Percentiles rank a stretch among this genome's conserved stretches.
These are phyloP conservation scores for Mycena rosella DNA, from an alignment of 768 basidiomycete species.

Conservation along the genomic window DNA sequence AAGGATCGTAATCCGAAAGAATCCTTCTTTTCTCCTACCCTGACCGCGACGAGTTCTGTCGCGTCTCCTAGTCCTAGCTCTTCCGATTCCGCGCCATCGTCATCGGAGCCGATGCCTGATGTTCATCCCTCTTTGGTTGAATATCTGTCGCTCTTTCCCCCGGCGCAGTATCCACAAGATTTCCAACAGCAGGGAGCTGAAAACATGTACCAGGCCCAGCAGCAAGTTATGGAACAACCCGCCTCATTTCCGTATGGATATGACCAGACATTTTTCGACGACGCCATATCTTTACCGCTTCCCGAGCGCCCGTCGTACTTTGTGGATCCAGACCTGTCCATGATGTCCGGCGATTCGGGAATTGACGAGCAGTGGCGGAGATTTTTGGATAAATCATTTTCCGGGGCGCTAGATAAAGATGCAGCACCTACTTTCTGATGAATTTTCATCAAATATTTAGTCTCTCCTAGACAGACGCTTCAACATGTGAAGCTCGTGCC, in stretches of 20 bases:
- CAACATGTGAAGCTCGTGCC: too few species aligned
- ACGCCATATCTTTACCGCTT: constrained; percentile 14
- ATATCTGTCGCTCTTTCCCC: constrained; percentile 60
- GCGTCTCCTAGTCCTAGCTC: constrained; percentile 23
- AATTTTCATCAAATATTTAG: too few species aligned
- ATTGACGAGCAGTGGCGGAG: constrained; percentile 77
- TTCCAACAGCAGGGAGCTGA: constrained; percentile 28
- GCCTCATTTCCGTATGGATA: constrained; percentile 27
- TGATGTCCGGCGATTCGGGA: constrained; percentile 68
- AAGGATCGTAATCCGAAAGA: constrained; percentile 25
- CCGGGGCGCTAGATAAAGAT: constrained; percentile 64
- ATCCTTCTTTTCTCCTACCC: constrained; percentile 1
- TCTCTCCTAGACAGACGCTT: too few species aligned
- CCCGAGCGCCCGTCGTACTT: constrained; percentile 19
- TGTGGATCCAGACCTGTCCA: constrained; percentile 48
- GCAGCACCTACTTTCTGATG: constrained; percentile 12
- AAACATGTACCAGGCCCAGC: constrained; percentile 14
- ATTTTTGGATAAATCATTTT: constrained; percentile 67
- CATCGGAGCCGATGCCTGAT: constrained; percentile 52
- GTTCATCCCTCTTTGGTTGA: constrained; percentile 78
- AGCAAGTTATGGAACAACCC: constrained; percentile 12
- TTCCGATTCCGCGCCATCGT: constrained; percentile 30
- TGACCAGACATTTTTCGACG: constrained; percentile 23
- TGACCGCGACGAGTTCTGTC: constrained; percentile 4
- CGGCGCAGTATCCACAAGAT: constrained; percentile 49